phyloP scores from a whole-genome alignment of 2,329 filamentous ascomycete genomes.

The Lachnellula hyalina region DNA sequence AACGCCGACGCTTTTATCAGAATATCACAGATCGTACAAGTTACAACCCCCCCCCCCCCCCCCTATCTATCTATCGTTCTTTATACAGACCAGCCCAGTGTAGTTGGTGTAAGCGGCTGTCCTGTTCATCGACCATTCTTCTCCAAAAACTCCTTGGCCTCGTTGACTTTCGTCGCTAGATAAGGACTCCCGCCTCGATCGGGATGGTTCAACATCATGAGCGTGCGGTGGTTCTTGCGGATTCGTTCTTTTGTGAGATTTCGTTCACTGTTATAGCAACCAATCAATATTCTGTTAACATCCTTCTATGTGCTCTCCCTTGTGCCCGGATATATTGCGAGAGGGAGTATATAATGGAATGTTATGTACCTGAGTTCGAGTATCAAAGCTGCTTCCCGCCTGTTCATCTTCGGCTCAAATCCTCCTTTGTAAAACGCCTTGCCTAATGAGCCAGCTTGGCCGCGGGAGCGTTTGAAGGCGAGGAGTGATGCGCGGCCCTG shows the following conservation, averaged over 20 bases:
- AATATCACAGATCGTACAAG: conserved; percentile 6
- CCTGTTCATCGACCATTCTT: conserved; percentile 45
- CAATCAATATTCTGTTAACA: too few species aligned
- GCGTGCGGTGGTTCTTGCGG: conserved; percentile 87
- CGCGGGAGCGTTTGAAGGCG: conserved; percentile 76
- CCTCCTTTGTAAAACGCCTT: conserved; percentile 97
- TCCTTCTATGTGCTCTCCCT: background rate
- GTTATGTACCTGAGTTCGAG: conserved; percentile 75
- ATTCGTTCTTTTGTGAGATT: conserved; percentile 86
- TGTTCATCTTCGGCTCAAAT: conserved; percentile 94
- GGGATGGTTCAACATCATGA: conserved; percentile 97
- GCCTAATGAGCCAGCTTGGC: conserved; percentile 70
- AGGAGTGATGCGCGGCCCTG: conserved; percentile 91
- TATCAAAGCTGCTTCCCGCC: conserved; percentile 85
- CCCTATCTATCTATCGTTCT: too few species aligned
- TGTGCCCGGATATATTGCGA: background rate
- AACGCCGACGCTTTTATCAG: conserved; percentile 25
- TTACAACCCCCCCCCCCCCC: conserved; percentile 4
- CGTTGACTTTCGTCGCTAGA: conserved; percentile 95
- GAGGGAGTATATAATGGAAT: background rate
- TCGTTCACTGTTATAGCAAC: conserved; percentile 59
- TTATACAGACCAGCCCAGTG: background rate
- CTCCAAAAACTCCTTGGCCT: conserved; percentile 94
- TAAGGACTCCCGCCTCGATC: conserved; percentile 97
- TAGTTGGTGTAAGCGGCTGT: too few species aligned